Evolutionary conservation across 2,329 filamentous ascomycete genomes (phyloP).

Genomic region (Hirsutella rhossiliensis): DNA sequence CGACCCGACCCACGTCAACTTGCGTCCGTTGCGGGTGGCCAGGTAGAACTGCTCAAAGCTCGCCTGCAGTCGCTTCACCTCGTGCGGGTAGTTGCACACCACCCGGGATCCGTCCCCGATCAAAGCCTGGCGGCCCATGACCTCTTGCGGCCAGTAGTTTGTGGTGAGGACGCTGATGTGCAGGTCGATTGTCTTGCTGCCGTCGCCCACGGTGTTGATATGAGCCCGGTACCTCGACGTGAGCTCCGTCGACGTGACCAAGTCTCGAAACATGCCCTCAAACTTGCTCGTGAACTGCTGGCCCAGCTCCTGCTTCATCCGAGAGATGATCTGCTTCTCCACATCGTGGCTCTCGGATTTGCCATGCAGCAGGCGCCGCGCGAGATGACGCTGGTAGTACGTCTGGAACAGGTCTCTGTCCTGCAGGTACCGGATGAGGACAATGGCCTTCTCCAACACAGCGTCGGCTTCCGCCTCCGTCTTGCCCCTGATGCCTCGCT

Average conservation of each 20-base stretch:
- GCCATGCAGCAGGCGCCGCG: slow-evolving; percentile 72
- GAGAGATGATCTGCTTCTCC: slow-evolving; percentile 88
- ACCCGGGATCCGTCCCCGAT: slow-evolving; percentile 29
- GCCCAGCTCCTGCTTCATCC: slow-evolving; percentile 94
- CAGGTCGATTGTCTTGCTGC: slow-evolving; percentile 53
- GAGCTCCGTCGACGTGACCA: slow-evolving; percentile 76
- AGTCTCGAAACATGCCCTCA: slow-evolving; percentile 97
- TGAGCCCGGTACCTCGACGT: slow-evolving; percentile 65
- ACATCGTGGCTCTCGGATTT: slow-evolving; percentile 86
- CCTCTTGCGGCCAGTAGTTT: slow-evolving; percentile 90
- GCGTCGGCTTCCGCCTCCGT: slow-evolving; percentile 77
- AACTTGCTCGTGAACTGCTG: slow-evolving; percentile 89
- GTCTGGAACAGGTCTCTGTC: slow-evolving; percentile 93
- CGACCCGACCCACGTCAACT: slow-evolving; percentile 68
- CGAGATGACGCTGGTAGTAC: slow-evolving; percentile 97
- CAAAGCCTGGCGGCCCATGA: slow-evolving; percentile 55
- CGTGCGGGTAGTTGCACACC: slow-evolving; percentile 59
- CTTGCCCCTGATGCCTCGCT: slow-evolving; percentile 86
- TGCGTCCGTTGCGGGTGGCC: slow-evolving; percentile 74
- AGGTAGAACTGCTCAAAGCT: slow-evolving; percentile 87
- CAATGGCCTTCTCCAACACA: slow-evolving; percentile 80
- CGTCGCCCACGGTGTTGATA: slow-evolving; percentile 38
- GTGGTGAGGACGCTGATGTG: slow-evolving; percentile 78
- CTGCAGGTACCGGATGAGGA: slow-evolving; percentile 73
- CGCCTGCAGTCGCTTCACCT: slow-evolving; percentile 63